Base-by-base conservation (phyloP, 352 stramenopile species). In the Globisporangium cylindrosporum region DNA sequence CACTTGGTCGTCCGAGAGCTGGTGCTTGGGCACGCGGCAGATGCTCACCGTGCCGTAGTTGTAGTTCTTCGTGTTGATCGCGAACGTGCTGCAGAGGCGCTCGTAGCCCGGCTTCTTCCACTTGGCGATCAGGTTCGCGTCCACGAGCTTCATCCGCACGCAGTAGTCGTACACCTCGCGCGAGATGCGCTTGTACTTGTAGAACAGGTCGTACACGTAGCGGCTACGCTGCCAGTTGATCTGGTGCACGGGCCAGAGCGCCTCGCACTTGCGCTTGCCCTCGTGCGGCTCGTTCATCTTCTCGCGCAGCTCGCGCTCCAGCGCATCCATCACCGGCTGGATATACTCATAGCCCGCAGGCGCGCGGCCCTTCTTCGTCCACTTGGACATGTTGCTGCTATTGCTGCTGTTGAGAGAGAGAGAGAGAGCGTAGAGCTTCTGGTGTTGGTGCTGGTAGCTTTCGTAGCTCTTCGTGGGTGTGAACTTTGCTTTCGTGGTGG, bases 61-160 rank as follows among this genome's bases (percentile, higher is more conserved):
- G 85, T 99, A 99, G 83, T 99, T 99, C 72, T 96, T 94, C 25
- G 95, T 83, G 86, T 99, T 99, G 76, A 99, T 99, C 12, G 98
- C 97, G 76, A 98, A 99, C 1, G 97, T 99, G 60, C 84, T 98
- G 78, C 98, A 99, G 10, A 99, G 88, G 4, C 94, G 82, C 76
- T 99, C 97, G 76, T 99, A 99, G 34, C 98, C 97, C 15, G 94
- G 92, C 68, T 99, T 99, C 77, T 99, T 99, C 98, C 98, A 99
- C 78, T 99, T 99, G 71, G 97, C 97, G 70, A 99, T 99, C 15
- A 99, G 78, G 25, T 90, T 97, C 3, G 93, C 95, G 85, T 99
- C 98, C 46, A 98, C 89, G 25, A 99, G 74, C 76, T 98, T 98
- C 62, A 81, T 82, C 32, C 78, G 74, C 57, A 99, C 80, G 79